phyloP scores from a whole-genome alignment of 78 protist species.

The Creolimax fragrantissima region DNA sequence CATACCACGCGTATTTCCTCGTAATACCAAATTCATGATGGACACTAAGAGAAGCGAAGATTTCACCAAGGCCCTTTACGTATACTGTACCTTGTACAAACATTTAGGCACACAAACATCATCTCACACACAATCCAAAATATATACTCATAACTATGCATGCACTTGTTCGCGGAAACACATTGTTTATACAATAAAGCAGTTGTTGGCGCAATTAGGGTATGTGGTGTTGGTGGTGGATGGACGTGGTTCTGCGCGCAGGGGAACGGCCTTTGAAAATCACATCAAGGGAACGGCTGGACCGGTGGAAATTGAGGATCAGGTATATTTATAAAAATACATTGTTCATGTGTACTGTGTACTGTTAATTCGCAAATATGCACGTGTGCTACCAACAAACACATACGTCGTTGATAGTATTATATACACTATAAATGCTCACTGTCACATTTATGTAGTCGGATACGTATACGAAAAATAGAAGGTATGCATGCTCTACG shows the following conservation, averaged over 20 bases:
- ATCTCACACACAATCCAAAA: not conserved
- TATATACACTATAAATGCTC: not conserved
- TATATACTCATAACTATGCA: not conserved
- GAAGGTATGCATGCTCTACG: not conserved
- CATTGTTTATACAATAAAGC: not conserved
- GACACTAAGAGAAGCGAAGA: too few species aligned
- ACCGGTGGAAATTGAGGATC: slow-evolving; percentile 50
- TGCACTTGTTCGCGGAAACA: not conserved
- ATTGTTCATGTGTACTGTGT: not conserved
- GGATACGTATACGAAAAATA: not conserved
- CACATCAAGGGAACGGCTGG: slow-evolving; percentile 33
- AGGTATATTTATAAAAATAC: not conserved
- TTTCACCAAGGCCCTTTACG: too few species aligned
- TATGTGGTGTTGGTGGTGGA: slow-evolving; percentile 45
- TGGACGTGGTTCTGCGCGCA: slow-evolving; percentile 33
- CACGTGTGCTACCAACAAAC: slow-evolving; percentile 1
- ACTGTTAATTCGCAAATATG: not conserved
- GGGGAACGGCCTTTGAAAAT: slow-evolving; percentile 40
- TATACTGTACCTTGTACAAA: not conserved
- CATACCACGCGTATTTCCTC: not conserved
- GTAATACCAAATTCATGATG: not conserved
- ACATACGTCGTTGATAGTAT: not conserved
- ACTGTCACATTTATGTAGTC: not conserved
- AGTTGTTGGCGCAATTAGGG: slow-evolving; percentile 30
- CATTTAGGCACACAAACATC: not conserved